Evolutionary conservation across 2,329 filamentous ascomycete genomes (phyloP).

Genomic region (Talaromyces funiculosus): DNA sequence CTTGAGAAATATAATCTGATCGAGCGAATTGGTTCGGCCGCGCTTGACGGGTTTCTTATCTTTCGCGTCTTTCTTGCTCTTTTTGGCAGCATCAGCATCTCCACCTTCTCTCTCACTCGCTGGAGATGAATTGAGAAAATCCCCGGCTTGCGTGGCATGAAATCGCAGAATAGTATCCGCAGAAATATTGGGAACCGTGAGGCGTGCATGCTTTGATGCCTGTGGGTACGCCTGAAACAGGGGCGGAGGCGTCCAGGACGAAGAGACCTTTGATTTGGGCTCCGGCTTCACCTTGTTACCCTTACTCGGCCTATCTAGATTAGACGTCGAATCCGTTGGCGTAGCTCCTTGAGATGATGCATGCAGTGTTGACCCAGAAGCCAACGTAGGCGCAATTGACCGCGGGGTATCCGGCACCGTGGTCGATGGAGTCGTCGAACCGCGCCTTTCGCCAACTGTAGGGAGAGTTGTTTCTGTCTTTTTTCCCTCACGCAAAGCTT

Average conservation of each 20-base stretch:
- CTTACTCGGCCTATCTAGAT: conserved; percentile 12
- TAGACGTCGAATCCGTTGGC: conserved; percentile 4
- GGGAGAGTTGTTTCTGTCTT: conserved; percentile 26
- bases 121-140: conserved; percentile 8
- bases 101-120: conserved; percentile 15
- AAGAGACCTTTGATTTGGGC: conserved; percentile 21
- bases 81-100: conserved; percentile 20
- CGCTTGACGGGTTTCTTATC: conserved; percentile 33
- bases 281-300: conserved; percentile 21
- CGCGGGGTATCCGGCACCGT: conserved; percentile 18
- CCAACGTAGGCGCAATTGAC: conserved; percentile 21
- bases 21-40: conserved; percentile 31
- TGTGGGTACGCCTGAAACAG: conserved; percentile 85
- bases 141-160: conserved; percentile 28
- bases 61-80: conserved; percentile 31
- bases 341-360: conserved; percentile 11
- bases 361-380: conserved; percentile 24
- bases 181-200: conserved; percentile 62
- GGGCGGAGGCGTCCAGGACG: conserved; percentile 62
- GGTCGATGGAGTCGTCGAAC: conserved; percentile 16
- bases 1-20: conserved; percentile 37
- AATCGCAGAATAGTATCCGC: conserved; percentile 64
- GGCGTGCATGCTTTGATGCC: conserved; percentile 66
- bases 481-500: conserved; percentile 23
- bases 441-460: conserved; percentile 28